A percentile compares a stretch with the other conserved stretches of the same genome.
Conservation (phyloP, 2,329 filamentous ascomycete species). For the Dichotomopilus funicola region DNA sequence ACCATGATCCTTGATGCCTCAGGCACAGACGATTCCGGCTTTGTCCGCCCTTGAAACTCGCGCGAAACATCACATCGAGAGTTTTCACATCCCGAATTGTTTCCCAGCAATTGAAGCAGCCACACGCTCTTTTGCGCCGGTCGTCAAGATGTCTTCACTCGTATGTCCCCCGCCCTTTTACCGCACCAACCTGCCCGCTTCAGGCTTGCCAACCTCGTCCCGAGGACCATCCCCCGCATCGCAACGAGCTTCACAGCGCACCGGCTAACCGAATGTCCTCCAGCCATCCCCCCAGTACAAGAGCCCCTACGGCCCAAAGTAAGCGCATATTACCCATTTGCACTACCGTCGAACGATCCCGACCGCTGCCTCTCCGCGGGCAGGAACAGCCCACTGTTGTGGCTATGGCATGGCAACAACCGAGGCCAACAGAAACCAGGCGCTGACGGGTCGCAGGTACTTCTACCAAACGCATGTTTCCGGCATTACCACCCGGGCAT, state of each 20-base stretch:
- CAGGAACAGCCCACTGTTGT: neutral
- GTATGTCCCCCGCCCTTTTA: constrained; percentile 21
- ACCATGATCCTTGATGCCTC: constrained; percentile 18
- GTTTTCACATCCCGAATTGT: constrained; percentile 18
- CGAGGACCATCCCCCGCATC: too few species aligned
- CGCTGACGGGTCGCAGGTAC: constrained; percentile 44
- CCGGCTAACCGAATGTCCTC: constrained; percentile 28
- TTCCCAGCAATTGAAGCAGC: constrained; percentile 24
- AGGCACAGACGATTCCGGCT: constrained; percentile 27
- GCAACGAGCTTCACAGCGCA: neutral
- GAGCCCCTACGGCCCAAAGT: constrained; percentile 62
- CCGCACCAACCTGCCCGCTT: too few species aligned
- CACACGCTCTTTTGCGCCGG: constrained; percentile 18
- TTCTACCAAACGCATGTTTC: constrained; percentile 49
- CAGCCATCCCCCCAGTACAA: constrained; percentile 46
- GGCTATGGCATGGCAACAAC: neutral
- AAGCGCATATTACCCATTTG: constrained; percentile 32
- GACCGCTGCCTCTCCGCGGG: neutral
- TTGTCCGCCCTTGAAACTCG: constrained; percentile 30
- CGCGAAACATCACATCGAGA: constrained; percentile 21
- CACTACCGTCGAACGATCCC: neutral
- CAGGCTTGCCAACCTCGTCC: too few species aligned
- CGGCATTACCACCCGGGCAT: constrained; percentile 45
- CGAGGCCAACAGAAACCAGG: constrained; percentile 4
- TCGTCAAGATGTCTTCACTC: constrained; percentile 26